Evolutionary conservation across 805 yeast species (phyloP).

Genomic region (Kazachstania martiniae): DNA sequence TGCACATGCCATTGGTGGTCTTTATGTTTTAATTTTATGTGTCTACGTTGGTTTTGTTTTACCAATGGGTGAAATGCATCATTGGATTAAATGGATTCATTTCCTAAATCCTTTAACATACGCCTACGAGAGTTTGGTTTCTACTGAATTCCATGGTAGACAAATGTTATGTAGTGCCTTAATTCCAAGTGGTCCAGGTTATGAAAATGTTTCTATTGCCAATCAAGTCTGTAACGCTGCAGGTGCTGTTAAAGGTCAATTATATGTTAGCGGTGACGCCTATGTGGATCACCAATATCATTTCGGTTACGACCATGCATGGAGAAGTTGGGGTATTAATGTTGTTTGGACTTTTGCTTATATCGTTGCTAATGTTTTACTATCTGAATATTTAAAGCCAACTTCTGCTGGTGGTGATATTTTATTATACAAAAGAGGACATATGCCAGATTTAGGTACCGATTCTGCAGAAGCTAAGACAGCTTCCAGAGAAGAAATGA

Average conservation of each 20-base stretch:
- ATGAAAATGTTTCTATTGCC: slow-evolving; percentile 30
- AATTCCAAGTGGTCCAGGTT: slow-evolving; percentile 49
- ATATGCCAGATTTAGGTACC: slow-evolving; percentile 26
- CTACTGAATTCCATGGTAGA: slow-evolving; percentile 46
- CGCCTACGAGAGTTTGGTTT: slow-evolving; percentile 43
- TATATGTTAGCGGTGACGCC: slow-evolving; percentile 40
- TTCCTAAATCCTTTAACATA: slow-evolving; percentile 40
- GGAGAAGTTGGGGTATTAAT: slow-evolving; percentile 55
- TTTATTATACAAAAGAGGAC: slow-evolving; percentile 36
- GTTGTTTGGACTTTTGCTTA: slow-evolving; percentile 36
- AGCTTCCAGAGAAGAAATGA: slow-evolving; percentile 31
- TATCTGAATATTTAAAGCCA: slow-evolving; percentile 30
- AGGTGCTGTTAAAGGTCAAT: slow-evolving; percentile 39
- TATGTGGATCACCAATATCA: slow-evolving; percentile 33
- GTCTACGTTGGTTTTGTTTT: slow-evolving; percentile 47
- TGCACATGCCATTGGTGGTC: slow-evolving; percentile 47
- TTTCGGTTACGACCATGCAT: slow-evolving; percentile 37
- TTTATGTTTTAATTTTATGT: slow-evolving; percentile 44
- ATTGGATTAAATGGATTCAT: slow-evolving; percentile 52
- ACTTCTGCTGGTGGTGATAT: slow-evolving; percentile 32
- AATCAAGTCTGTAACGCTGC: slow-evolving; percentile 42
- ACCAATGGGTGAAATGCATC: slow-evolving; percentile 38
- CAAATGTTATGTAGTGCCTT: slow-evolving; percentile 39
- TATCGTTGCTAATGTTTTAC: slow-evolving; percentile 26
- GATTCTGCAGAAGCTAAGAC: slow-evolving; percentile 29